Conservation (phyloP, 2,329 filamentous ascomycete genomes). For the Trichoderma polysporum region DNA sequence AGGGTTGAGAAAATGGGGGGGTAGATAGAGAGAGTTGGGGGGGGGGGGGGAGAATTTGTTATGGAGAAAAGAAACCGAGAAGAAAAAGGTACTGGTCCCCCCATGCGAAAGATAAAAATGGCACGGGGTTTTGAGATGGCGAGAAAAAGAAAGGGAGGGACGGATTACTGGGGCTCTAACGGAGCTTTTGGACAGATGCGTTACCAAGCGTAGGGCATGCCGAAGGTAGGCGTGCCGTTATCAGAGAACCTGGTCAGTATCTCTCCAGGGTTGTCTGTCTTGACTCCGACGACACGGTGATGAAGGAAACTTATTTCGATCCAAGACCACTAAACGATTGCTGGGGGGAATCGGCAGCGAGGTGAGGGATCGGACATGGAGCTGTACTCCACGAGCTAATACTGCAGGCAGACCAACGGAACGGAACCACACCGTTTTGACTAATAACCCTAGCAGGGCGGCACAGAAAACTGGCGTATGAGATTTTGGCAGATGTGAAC, state of each 20-base stretch:
- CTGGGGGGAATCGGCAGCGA: slow-evolving; percentile 18
- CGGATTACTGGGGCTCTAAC: not conserved
- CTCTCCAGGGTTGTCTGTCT: slow-evolving; percentile 5
- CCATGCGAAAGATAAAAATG: slow-evolving; percentile 19
- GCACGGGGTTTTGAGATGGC: slow-evolving; percentile 12
- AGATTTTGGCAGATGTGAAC: not conserved
- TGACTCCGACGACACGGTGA: not conserved
- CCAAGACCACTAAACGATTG: not conserved
- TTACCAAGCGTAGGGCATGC: slow-evolving; percentile 10
- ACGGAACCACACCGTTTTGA: slow-evolving; percentile 18
- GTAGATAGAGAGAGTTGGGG: slow-evolving; percentile 6
- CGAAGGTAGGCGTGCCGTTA: slow-evolving; percentile 20
- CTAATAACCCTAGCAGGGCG: slow-evolving; percentile 15
- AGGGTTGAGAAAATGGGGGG: slow-evolving; percentile 13
- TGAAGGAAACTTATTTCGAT: slow-evolving; percentile 13
- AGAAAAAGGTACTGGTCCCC: slow-evolving; percentile 8
- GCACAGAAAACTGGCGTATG: not conserved
- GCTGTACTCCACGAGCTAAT: slow-evolving; percentile 16
- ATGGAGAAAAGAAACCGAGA: slow-evolving; percentile 12
- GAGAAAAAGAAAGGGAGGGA: slow-evolving; percentile 11
- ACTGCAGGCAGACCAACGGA: slow-evolving; percentile 9
- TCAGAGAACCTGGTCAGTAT: slow-evolving; percentile 9
- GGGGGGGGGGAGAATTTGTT: slow-evolving; percentile 4
- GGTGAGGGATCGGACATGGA: slow-evolving; percentile 20
- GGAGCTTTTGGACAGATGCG: not conserved